phyloP scores from a whole-genome alignment of 1,284 basidiomycete genomes.

The Hymenochaete sp. region DNA sequence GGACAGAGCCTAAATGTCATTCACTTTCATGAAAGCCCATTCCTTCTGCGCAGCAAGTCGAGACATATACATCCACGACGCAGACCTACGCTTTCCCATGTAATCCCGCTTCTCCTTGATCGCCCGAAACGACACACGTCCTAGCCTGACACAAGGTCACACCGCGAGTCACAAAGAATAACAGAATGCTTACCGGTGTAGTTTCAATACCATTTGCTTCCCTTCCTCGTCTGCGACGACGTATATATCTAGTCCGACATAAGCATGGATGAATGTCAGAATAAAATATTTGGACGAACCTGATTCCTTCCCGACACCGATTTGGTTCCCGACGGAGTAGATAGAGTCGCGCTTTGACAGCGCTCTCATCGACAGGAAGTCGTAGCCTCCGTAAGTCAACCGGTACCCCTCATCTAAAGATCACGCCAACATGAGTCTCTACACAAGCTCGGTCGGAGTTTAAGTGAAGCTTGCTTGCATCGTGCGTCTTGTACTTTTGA shows the following conservation, averaged over 20 bases:
- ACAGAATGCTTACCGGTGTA: conserved; percentile 61
- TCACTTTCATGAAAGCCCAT: conserved; percentile 96
- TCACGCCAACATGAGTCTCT: not conserved
- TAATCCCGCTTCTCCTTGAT: conserved; percentile 98
- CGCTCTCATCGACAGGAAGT: conserved; percentile 90
- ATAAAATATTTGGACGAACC: conserved; percentile 37
- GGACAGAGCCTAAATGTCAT: conserved; percentile 5
- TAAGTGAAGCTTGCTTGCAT: conserved; percentile 44
- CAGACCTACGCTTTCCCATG: conserved; percentile 89
- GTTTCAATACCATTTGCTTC: conserved; percentile 82
- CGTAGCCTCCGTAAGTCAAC: conserved; percentile 95
- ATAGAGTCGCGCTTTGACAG: conserved; percentile 84
- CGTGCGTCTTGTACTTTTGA: conserved; percentile 86
- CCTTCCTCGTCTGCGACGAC: conserved; percentile 82
- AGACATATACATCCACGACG: conserved; percentile 99
- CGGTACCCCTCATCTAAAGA: conserved; percentile 88
- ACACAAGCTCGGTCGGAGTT: not conserved
- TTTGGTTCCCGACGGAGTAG: conserved; percentile 90
- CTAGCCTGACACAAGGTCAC: conserved; percentile 52
- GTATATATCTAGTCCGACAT: conserved; percentile 68
- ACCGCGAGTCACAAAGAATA: conserved; percentile 4
- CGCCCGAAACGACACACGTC: conserved; percentile 91
- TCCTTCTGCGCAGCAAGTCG: conserved; percentile 94
- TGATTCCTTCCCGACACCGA: conserved; percentile 97
- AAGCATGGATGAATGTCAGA: not conserved